A percentile compares a stretch with the other conserved stretches of the same genome.
Conservation (phyloP, 805 yeast genomes). For the Zygosaccharomyces siamensis region DNA sequence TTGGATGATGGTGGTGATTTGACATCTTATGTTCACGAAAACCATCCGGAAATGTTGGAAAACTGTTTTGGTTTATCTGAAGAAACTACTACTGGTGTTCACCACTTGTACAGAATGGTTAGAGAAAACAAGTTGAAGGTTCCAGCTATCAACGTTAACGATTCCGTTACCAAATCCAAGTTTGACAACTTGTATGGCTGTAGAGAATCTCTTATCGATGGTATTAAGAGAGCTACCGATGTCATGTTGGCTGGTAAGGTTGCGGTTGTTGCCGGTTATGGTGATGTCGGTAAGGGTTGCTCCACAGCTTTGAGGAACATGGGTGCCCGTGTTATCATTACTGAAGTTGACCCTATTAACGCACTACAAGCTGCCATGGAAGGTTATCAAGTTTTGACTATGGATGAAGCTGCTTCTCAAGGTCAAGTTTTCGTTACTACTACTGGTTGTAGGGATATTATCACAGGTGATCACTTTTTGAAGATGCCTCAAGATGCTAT, state of each 20-base stretch:
- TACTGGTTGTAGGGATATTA: conserved; percentile 98
- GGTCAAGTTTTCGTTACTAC: conserved; percentile 99
- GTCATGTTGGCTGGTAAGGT: conserved; percentile 99
- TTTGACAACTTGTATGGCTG: conserved; percentile 99
- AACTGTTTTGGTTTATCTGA: conserved; percentile 95
- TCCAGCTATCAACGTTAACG: conserved; percentile 99
- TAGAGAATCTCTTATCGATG: conserved; percentile 97
- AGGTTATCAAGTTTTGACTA: conserved; percentile 94
- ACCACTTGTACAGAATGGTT: conserved; percentile 95
- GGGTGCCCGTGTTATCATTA: conserved; percentile 98
- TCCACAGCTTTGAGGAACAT: conserved; percentile 97
- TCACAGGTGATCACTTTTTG: conserved; percentile 80
- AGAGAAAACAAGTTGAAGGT: conserved; percentile 86
- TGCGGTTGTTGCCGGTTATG: conserved; percentile 98
- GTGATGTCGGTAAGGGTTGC: conserved; percentile 99
- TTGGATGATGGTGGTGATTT: conserved; percentile 99
- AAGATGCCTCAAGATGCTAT: conserved; percentile 98
- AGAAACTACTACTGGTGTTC: conserved; percentile 99
- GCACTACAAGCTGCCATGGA: conserved; percentile 99
- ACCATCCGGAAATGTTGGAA: conserved; percentile 95
- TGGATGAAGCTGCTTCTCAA: conserved; percentile 85
- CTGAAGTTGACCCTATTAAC: conserved; percentile 98
- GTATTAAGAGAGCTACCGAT: conserved; percentile 99
- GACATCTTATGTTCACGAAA: conserved; percentile 93
- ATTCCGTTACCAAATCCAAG: conserved; percentile 97